Base-by-base conservation (phyloP, 1,284 basidiomycete species). In the Malassezia brasiliensis region DNA sequence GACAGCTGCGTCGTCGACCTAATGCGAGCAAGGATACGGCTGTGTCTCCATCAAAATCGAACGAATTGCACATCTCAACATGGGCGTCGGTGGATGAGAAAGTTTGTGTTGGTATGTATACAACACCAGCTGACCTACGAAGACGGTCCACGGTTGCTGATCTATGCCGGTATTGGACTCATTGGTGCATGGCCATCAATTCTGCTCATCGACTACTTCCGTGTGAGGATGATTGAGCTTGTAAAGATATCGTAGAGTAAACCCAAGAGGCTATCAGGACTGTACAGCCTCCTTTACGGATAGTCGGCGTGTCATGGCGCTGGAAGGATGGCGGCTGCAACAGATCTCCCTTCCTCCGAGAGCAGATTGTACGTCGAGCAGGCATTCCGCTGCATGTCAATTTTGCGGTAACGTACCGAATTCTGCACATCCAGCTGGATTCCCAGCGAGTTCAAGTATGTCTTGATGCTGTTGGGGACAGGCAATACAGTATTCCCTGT, bases 321-420 rank as follows among this genome's bases (percentile, higher is more conserved):
- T n/a, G 89, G 89, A 39, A 91, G 78, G n/a, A 94, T 75, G 2
- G 90, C 90, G 14, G 88, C 89, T 34, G 88, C 86, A 15, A 96
- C 87, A 14, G 84, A 83, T 53, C 90, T 79, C 1, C 90, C 90
- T 77, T 96, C 90, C 75, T 96, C 90, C 0, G 85, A 78, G 31
- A 96, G 80, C 17, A 96, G 76, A 74, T 96, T 94, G 75, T 90
- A 96, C 0, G 90, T 93, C 32, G 89, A 85, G 67, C 88, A 89
- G 7, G 90, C 90, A 72, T 91, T 93, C 62, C 86, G 78, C 87
- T 90, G 20, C 3, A 3, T 11, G 12, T 34, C 7, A 28, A 7
- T 59, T 11, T 19, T 2, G 19, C 6, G 12, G 25, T 41, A 9
- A 79, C 84, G 54, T 67, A 91, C 90, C 46, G 90, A 89, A 72